These are phyloP conservation scores for Avena sativa DNA, from an alignment of 176 grass and related monocot species.

Conservation along the genomic window DNA sequence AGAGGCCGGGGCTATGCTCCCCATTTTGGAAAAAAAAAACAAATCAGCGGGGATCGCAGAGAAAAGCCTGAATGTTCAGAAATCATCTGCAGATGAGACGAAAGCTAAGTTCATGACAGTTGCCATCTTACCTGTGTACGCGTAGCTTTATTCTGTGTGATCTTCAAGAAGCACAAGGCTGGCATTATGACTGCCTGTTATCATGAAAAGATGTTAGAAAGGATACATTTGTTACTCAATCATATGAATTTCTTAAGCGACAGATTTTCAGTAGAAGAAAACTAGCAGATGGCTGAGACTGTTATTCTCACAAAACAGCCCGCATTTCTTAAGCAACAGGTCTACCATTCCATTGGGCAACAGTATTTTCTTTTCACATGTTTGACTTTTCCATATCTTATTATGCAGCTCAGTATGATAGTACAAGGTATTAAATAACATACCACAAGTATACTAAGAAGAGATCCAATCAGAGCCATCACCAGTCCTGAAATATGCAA, in stretches of 20 bases:
- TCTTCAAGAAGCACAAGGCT: slow-evolving; percentile 88
- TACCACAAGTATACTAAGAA: slow-evolving; percentile 96
- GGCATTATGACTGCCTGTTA: slow-evolving; percentile 90
- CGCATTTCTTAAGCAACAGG: no score
- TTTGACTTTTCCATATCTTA: background rate
- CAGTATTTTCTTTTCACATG: background rate
- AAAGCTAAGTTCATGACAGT: background rate
- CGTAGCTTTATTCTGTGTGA: slow-evolving; percentile 75
- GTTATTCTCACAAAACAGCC: background rate
- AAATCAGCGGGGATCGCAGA: background rate
- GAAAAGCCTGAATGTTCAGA: background rate
- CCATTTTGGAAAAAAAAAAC: background rate
- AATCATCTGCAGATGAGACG: background rate
- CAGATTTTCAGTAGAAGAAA: background rate
- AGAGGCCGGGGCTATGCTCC: no score
- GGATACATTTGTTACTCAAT: background rate
- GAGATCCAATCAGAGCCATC: slow-evolving; percentile 95
- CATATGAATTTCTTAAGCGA: background rate
- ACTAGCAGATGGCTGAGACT: background rate
- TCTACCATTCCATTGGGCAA: background rate
- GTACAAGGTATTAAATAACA: slow-evolving; percentile 11
- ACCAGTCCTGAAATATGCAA: slow-evolving; percentile 77
- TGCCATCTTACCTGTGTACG: slow-evolving; percentile 55
- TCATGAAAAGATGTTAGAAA: background rate
- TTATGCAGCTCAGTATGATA: background rate